Base-by-base conservation (phyloP, 2,329 filamentous ascomycete genomes). In the Ploettnerulaceae sp. region DNA sequence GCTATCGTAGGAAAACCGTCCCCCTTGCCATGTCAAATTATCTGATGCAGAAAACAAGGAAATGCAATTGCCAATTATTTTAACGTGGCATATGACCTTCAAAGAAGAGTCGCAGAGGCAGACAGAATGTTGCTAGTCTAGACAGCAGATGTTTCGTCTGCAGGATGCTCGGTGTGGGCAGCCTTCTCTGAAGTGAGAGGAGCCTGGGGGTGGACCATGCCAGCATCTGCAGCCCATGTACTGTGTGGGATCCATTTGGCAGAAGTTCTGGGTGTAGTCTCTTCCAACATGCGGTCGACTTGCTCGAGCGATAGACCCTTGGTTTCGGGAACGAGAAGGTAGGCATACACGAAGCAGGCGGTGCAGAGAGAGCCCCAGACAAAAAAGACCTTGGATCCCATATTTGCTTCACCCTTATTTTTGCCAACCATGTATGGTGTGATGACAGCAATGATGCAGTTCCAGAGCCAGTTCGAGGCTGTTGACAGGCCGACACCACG, bases 381-480 rank as follows among this genome's bases (percentile, higher is more conserved):
- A 70, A 80, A 83, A 72, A 64, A 64, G 29, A 64, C 57, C 3
- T 50, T 50, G 1, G 61, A 56, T 6, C n/a, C n/a, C n/a, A n/a
- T n/a, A n/a, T 53, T 52, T 4, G 63, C 45, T 24, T 64, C 60
- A 53, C 80, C 82, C 52, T 76, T 67, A 51, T 77, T 70, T 31
- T 67, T 59, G 25, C 77, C 78, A 25, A 85, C 76, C 68, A 87
- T 81, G 74, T 84, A 87, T 12, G 84, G 82, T 6, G 79, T 86
- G 67, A 89, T 86, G 65, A 88, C 76, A 49, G 79, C 75, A 57
- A 80, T 79, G 64, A 75, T 76, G 67, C 82, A 88, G 72, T 89
- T 93, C 59, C 87, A 93, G 53, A 93, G 77, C 88, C 88, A 94
- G 78, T 94, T 94, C 64, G 83, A 89, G 51, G 89, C 86, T 7